A percentile compares a stretch with the other conserved stretches of the same genome.
phyloP scores from a whole-genome alignment of 441 rosid species.

The Macaranga tanarius region DNA sequence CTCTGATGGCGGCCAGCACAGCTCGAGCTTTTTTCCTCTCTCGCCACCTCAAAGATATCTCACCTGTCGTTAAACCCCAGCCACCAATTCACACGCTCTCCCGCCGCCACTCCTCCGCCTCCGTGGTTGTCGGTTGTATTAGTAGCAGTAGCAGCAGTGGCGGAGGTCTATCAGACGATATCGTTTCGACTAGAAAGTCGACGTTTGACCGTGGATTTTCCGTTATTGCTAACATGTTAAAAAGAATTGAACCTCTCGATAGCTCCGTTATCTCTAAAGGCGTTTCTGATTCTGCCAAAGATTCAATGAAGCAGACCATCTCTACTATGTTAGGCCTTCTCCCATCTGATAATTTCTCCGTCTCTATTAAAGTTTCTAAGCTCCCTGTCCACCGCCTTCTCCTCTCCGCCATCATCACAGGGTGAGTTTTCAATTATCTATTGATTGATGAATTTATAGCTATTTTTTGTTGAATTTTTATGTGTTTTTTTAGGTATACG shows the following conservation, averaged over 20 bases:
- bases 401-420: conserved; percentile 72
- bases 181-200: conserved; percentile 71
- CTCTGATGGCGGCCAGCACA: conserved; percentile 61
- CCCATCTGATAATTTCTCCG: conserved; percentile 81
- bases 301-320: conserved; percentile 80
- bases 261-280: conserved; percentile 68
- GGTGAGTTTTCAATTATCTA: conserved; percentile 37
- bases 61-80: conserved; percentile 5
- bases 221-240: conserved; percentile 73
- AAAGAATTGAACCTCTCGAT: conserved; percentile 73
- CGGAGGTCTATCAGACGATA: conserved; percentile 75
- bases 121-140: conserved; percentile 41
- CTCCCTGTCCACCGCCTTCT: conserved; percentile 65
- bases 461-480: not conserved
- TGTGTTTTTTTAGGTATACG: conserved; percentile 50
- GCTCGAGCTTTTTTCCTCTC: conserved; percentile 59
- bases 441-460: not conserved
- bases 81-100: not conserved
- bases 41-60: conserved; percentile 41
- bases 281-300: conserved; percentile 76
- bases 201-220: conserved; percentile 64
- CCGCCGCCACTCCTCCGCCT: conserved; percentile 20
- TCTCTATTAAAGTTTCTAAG: conserved; percentile 49
- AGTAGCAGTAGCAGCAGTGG: conserved; percentile 35
- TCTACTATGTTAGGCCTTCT: conserved; percentile 85